A percentile compares a stretch with the other conserved stretches of the same genome.
These are phyloP conservation scores for Colletotrichum horii DNA, from an alignment of 2,329 filamentous ascomycete genomes.

Conservation along the genomic window DNA sequence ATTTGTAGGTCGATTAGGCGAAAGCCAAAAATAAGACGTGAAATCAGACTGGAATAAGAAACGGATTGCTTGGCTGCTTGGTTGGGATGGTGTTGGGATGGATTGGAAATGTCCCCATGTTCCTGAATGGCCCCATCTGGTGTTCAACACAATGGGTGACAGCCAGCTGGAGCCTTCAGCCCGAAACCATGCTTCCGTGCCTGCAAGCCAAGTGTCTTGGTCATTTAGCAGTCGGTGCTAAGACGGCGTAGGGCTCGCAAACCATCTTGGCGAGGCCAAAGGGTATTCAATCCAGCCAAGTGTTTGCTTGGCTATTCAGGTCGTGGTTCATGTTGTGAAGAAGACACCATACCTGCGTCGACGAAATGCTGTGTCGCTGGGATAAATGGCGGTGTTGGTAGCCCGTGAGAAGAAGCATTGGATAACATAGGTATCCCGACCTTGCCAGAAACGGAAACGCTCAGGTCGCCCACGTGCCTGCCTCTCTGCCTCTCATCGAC, in stretches of 20 bases:
- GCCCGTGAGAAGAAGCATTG: not conserved
- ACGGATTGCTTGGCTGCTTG: not conserved
- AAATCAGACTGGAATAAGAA: constrained; percentile 2
- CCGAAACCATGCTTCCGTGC: not conserved
- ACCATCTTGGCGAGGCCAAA: not conserved
- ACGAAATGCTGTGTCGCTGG: not conserved
- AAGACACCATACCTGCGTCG: not conserved
- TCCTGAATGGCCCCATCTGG: not conserved
- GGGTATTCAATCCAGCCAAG: not conserved
- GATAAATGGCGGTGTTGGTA: not conserved
- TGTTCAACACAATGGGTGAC: not conserved
- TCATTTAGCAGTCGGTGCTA: not conserved
- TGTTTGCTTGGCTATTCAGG: not conserved
- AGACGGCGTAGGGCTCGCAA: not conserved
- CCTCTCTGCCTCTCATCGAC: not conserved
- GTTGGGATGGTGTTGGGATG: not conserved
- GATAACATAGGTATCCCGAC: not conserved
- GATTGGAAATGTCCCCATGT: not conserved
- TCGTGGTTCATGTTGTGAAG: not conserved
- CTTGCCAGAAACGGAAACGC: not conserved
- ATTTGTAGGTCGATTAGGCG: not conserved
- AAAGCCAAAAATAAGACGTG: not conserved
- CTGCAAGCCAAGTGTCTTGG: not conserved
- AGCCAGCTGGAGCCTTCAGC: not conserved
- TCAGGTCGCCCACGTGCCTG: not conserved